A percentile compares a stretch with the other conserved stretches of the same genome.
Conservation (phyloP, 441 rosid species). For the Croton laevigatus region DNA sequence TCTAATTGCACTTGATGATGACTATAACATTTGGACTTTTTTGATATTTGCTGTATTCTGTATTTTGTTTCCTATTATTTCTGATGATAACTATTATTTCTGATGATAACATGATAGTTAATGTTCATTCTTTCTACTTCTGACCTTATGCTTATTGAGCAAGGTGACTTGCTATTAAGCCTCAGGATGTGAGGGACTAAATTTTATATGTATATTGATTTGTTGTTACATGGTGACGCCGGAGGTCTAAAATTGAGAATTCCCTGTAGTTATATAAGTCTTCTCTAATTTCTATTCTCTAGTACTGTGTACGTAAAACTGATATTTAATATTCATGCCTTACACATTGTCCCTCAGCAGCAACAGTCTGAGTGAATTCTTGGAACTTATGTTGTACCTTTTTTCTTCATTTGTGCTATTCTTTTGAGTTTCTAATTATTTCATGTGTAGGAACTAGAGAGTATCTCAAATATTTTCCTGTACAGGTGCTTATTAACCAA, state of each 20-base stretch:
- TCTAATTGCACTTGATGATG: constrained; percentile 16
- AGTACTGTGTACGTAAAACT: background rate
- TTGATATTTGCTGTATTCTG: background rate
- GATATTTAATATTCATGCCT: background rate
- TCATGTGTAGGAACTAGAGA: constrained; percentile 1
- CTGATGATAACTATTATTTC: constrained; percentile 8
- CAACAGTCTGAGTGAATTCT: background rate
- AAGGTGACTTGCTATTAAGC: background rate
- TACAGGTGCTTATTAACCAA: constrained; percentile 93
- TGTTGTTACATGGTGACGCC: constrained; percentile 7
- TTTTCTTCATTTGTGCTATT: background rate
- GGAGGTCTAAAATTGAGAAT: constrained; percentile 10
- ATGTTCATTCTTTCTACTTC: constrained; percentile 7
- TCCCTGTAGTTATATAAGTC: background rate
- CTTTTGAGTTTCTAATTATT: background rate
- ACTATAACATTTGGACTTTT: constrained; percentile 3
- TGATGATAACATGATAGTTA: constrained; percentile 2
- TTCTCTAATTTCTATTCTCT: background rate
- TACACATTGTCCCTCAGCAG: background rate
- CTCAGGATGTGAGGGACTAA: background rate
- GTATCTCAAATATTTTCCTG: constrained; percentile 23
- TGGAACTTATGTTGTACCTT: background rate
- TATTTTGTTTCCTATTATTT: constrained; percentile 9
- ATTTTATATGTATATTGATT: background rate
- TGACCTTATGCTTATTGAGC: background rate